Conservation (phyloP, 768 basidiomycete genomes). For the Exidia glandulosa region DNA sequence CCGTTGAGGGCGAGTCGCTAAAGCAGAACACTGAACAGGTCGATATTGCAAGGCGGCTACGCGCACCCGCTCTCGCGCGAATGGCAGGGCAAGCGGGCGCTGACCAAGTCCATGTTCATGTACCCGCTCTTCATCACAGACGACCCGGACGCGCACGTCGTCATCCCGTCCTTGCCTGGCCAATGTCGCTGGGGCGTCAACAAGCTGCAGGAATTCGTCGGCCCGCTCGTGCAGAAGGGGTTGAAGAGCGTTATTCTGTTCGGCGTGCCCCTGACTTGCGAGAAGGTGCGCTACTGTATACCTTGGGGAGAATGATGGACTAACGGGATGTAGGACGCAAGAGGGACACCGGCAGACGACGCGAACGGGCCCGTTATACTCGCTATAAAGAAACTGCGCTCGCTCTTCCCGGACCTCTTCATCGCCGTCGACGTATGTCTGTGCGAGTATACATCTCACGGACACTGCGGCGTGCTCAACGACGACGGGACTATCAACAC, state of each 20-base stretch:
- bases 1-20: background rate
- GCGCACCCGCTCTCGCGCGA: conserved; percentile 80
- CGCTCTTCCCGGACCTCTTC: conserved; percentile 73
- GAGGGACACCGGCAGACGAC: conserved; percentile 86
- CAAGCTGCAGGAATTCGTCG: conserved; percentile 75
- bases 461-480: conserved; percentile 83
- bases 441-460: conserved; percentile 99
- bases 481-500: conserved; percentile 68
- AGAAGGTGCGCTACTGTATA: conserved; percentile 41
- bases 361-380: conserved; percentile 84
- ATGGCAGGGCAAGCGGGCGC: conserved; percentile 73
- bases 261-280: conserved; percentile 74
- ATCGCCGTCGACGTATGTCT: conserved; percentile 94
- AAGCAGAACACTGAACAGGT: conserved; percentile 27
- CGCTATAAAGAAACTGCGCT: conserved; percentile 69
- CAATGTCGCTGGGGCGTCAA: conserved; percentile 96
- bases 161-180: conserved; percentile 69
- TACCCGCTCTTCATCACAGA: conserved; percentile 98
- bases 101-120: conserved; percentile 93
- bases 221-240: conserved; percentile 82
- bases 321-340: conserved; percentile 61
- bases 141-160: conserved; percentile 73
- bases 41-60: conserved; percentile 86
- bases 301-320: background rate
- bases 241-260: conserved; percentile 88